These are phyloP conservation scores for Trapa incisa DNA, from an alignment of 345 rosid genomes.

Conservation along the genomic window DNA sequence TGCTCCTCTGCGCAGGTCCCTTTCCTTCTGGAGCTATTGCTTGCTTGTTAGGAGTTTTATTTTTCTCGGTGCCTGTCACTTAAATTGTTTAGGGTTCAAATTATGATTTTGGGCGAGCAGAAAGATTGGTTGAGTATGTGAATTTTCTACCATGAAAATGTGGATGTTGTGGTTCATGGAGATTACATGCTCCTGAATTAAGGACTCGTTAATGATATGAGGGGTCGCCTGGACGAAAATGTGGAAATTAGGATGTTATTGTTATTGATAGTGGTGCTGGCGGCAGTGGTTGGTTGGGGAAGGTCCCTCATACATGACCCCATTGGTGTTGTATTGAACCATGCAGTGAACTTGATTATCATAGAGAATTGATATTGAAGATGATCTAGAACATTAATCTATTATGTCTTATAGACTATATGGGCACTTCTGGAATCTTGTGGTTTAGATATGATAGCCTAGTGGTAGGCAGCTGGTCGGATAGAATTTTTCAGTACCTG, in stretches of 20 bases:
- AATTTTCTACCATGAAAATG: neutral
- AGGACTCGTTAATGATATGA: neutral
- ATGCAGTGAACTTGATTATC: neutral
- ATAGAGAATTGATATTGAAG: neutral
- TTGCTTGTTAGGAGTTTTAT: neutral
- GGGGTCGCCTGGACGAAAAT: neutral
- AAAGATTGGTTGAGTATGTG: neutral
- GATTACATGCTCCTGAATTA: neutral
- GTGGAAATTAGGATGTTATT: neutral
- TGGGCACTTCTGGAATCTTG: neutral
- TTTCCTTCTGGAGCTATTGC: neutral
- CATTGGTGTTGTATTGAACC: neutral
- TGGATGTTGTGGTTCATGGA: too few species aligned
- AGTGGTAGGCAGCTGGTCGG: neutral
- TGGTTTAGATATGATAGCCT: neutral
- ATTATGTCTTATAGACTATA: neutral
- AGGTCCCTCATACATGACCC: neutral
- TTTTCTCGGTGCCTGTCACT: neutral
- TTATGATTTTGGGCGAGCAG: neutral
- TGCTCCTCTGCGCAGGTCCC: slow-evolving; percentile 41
- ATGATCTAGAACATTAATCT: neutral
- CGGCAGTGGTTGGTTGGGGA: neutral
- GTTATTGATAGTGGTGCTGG: neutral
- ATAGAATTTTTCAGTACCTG: neutral
- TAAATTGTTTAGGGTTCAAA: neutral